Evolutionary conservation across 257 asterid species (phyloP).

Genomic region (Echium plantagineum): DNA sequence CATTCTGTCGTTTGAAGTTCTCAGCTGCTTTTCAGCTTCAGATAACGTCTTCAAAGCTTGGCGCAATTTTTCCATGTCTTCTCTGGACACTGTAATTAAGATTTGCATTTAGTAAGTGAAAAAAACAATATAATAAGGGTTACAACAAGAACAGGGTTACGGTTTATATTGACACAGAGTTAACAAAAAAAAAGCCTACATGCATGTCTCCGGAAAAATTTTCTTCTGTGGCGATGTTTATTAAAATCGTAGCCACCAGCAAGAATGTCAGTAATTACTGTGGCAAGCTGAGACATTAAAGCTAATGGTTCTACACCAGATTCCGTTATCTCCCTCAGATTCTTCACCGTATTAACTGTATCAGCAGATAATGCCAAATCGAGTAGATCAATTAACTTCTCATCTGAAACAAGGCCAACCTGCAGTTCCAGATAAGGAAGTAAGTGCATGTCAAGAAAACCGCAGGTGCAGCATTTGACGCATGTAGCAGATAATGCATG

Average conservation of each 20-base stretch:
- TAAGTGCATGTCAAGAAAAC: background rate
- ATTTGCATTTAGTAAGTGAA: background rate
- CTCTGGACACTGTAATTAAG: constrained; percentile 55
- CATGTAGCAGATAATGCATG: no score
- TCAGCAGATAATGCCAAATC: constrained; percentile 95
- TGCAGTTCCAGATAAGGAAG: constrained; percentile 19
- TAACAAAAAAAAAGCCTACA: constrained; percentile 46
- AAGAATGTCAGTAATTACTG: constrained; percentile 87
- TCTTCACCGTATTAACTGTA: constrained; percentile 89
- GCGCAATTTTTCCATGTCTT: constrained; percentile 86
- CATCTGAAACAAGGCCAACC: constrained; percentile 95
- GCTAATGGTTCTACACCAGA: constrained; percentile 96
- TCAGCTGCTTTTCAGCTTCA: constrained; percentile 95
- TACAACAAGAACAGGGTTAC: constrained; percentile 3
- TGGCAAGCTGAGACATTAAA: constrained; percentile 95
- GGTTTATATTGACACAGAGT: constrained; percentile 3
- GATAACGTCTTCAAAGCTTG: constrained; percentile 88
- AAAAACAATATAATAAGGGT: background rate
- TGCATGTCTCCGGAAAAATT: constrained; percentile 59
- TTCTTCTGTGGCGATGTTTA: constrained; percentile 59
- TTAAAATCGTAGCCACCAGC: constrained; percentile 79
- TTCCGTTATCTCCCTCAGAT: constrained; percentile 85
- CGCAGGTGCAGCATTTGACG: no score
- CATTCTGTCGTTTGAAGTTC: constrained; percentile 70
- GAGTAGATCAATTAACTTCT: constrained; percentile 84